Percentiles rank a stretch among this genome's conserved stretches.
Conservation (phyloP, 2,329 filamentous ascomycete species). For the Aspergillus oerlinghausenensis region DNA sequence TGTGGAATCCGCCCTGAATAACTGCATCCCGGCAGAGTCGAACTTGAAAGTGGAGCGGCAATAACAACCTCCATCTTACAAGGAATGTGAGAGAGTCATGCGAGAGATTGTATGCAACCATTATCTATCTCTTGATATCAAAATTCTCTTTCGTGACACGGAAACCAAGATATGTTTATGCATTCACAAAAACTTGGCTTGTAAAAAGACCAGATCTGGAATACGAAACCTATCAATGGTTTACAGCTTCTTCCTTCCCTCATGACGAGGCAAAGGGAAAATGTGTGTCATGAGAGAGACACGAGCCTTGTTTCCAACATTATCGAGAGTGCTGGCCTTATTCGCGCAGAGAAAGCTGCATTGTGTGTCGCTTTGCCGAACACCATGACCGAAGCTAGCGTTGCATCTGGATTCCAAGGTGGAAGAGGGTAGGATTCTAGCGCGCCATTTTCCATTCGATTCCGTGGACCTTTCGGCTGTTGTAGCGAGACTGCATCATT, state of each 20-base stretch:
- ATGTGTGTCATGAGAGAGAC: neutral
- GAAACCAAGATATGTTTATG: neutral
- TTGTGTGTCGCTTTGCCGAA: neutral
- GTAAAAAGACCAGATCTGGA: neutral
- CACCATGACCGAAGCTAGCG: neutral
- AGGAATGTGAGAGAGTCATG: neutral
- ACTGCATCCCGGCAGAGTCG: neutral
- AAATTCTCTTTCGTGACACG: neutral
- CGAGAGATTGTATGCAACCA: neutral
- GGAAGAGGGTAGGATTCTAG: neutral
- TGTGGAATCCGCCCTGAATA: neutral
- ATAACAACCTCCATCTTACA: neutral
- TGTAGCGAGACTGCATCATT: neutral
- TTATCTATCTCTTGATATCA: neutral
- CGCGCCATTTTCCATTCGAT: neutral
- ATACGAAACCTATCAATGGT: neutral
- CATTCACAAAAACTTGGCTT: neutral
- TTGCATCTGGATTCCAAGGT: neutral
- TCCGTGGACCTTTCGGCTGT: neutral
- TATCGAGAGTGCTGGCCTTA: neutral
- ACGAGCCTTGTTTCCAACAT: neutral
- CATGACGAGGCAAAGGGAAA: neutral
- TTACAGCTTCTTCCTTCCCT: neutral
- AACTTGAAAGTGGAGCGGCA: neutral
- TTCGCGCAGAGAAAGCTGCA: neutral